Base-by-base conservation (phyloP, 352 stramenopile species). In the Pythium chondricola region DNA sequence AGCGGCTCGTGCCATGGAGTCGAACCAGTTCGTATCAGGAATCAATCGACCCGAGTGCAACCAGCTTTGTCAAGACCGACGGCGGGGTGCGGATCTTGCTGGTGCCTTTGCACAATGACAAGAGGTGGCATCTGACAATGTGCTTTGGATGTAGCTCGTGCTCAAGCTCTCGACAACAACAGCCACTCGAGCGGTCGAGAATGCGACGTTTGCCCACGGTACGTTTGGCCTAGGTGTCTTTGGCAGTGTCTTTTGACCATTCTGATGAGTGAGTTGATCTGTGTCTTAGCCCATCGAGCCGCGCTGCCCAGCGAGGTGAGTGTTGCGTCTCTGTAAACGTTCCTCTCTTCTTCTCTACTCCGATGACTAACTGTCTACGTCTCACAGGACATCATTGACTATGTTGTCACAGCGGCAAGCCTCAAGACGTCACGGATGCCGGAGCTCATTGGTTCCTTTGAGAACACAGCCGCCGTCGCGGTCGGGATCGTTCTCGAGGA, bases 381-480 rank as follows among this genome's bases (percentile, higher is more conserved):
- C n/a, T n/a, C 46, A 41, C 38, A 90, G 70, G 69, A 74, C 16
- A 36, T 92, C 14, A 67, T 94, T 0, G 80, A 94, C 16, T 94
- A 74, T 47, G 31, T 90, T 16, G 67, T 92, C 3, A 73, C 85
- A 36, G 57, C 71, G 26, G 56, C 71, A 14, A 91, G 80, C 49
- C 43, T 88, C 21, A 89, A 94, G 58, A 46, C 62, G 9, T 61
- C 62, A 4, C 63, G 74, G 2, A 51, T 85, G 27, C 65, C 69
- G 1, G 83, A 92, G 48, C 67, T 94, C 25, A 59, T 91, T n/a
- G 83, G 83, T 4, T 78, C 65, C n/a, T 69, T 94, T 35, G 80
- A 94, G 29, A 65, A 89, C 41, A 83, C 80, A 7, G 80, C 83
- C 17, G 80, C 83, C 6, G 50, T 88, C 26, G 78, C 78, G 1